Conservation (phyloP, 345 rosid species). For the Salix exigua region DNA sequence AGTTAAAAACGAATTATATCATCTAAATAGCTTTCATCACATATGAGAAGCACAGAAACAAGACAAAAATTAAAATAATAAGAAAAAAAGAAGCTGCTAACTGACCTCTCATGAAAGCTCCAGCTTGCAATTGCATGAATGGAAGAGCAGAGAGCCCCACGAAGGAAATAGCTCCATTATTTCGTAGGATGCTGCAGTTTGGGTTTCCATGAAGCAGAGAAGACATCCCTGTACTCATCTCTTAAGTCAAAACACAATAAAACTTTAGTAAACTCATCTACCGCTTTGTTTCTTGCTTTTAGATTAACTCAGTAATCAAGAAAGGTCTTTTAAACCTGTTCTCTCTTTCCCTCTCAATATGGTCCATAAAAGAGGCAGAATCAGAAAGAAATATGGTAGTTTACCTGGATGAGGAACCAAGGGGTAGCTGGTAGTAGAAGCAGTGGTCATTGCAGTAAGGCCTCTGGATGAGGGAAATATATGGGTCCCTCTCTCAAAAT, state of each 20-base stretch:
- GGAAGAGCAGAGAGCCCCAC: constrained; percentile 24
- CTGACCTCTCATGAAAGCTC: constrained; percentile 23
- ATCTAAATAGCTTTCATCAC: too few relatives aligned
- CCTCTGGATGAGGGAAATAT: too few relatives aligned
- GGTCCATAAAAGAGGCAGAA: background rate
- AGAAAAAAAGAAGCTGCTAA: background rate
- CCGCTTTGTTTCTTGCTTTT: background rate
- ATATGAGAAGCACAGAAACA: too few relatives aligned
- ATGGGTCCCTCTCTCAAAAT: too few relatives aligned
- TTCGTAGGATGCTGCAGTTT: constrained; percentile 17
- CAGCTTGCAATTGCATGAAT: background rate
- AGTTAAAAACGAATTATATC: too few relatives aligned
- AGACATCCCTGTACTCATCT: constrained; percentile 22
- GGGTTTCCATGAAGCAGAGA: constrained; percentile 14
- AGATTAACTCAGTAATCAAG: background rate
- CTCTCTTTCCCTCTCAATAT: background rate
- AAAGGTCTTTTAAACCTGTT: background rate
- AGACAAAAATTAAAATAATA: background rate
- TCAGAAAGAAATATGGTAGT: background rate
- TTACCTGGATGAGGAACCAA: background rate
- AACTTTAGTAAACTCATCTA: too few relatives aligned
- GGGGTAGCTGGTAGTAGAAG: background rate
- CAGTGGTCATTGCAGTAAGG: background rate
- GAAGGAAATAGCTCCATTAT: constrained; percentile 1
- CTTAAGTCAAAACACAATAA: too few relatives aligned